Evolutionary conservation across 2,329 filamentous ascomycete species (phyloP).

Genomic region (Penicillium sp.): DNA sequence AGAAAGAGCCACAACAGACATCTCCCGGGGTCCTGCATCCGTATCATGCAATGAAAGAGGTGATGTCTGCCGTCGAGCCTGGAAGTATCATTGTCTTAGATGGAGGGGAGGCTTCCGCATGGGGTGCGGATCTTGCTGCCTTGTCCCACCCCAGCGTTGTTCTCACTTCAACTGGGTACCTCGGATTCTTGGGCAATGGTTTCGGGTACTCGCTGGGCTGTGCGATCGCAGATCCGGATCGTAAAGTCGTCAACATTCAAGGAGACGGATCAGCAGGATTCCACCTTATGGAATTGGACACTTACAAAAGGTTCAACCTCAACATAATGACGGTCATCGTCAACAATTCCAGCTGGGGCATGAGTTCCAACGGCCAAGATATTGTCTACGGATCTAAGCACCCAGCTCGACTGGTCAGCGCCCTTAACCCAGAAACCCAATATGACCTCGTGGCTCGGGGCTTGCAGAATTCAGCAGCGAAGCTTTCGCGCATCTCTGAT

Average conservation of each 20-base stretch:
- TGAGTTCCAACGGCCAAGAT: constrained; percentile 49
- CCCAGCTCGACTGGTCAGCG: constrained; percentile 32
- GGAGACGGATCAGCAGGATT: constrained; percentile 51
- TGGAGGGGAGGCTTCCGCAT: constrained; percentile 22
- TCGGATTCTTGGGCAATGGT: constrained; percentile 51
- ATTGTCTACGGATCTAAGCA: constrained; percentile 43
- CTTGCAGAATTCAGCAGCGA: constrained; percentile 35
- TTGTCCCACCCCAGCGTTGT: constrained; percentile 38
- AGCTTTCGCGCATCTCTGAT: constrained; percentile 30
- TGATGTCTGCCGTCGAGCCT: constrained; percentile 40
- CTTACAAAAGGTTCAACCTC: constrained; percentile 43
- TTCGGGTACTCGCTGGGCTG: constrained; percentile 50
- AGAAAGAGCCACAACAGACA: constrained; percentile 21
- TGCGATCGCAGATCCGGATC: constrained; percentile 42
- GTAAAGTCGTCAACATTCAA: constrained; percentile 47
- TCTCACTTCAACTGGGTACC: constrained; percentile 34
- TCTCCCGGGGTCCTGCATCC: constrained; percentile 43
- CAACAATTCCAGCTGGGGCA: constrained; percentile 51
- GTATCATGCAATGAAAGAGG: constrained; percentile 43
- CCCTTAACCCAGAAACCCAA: constrained; percentile 33
- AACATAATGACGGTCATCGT: constrained; percentile 47
- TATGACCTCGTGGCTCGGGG: constrained; percentile 48
- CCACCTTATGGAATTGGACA: constrained; percentile 50
- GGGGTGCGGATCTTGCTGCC: constrained; percentile 45
- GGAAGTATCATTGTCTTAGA: constrained; percentile 41